A percentile compares a stretch with the other conserved stretches of the same genome.
Conservation (phyloP, 2,329 filamentous ascomycete species). For the Cladobotryum mycophilum region DNA sequence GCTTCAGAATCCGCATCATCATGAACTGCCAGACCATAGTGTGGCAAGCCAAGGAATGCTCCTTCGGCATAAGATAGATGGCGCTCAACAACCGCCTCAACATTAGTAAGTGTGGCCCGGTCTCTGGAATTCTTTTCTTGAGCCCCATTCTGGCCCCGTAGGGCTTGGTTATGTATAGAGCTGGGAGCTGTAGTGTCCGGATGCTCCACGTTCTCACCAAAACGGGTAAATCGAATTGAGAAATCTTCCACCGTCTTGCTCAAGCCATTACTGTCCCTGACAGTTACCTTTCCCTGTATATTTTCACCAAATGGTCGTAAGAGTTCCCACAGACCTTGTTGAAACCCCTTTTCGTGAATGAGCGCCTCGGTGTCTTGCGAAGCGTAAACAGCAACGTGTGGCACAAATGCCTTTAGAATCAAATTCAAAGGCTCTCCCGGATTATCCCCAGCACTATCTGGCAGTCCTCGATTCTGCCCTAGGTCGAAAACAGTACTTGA, state of each 20-base stretch:
- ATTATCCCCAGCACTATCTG: conserved; percentile 38
- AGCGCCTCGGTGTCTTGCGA: conserved; percentile 80
- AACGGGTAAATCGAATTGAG: conserved; percentile 73
- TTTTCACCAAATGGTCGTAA: conserved; percentile 86
- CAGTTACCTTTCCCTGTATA: conserved; percentile 79
- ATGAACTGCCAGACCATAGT: conserved; percentile 33
- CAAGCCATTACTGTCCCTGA: conserved; percentile 82
- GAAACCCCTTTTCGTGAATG: conserved; percentile 76
- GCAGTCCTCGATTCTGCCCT: conserved; percentile 37
- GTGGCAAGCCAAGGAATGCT: conserved; percentile 35
- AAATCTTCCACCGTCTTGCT: conserved; percentile 85
- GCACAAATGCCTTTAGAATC: conserved; percentile 79
- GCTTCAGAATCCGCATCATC: conserved; percentile 41
- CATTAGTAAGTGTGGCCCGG: conserved; percentile 46
- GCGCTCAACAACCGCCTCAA: conserved; percentile 74
- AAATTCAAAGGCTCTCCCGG: conserved; percentile 55
- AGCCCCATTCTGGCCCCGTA: conserved; percentile 26
- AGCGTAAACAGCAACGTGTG: conserved; percentile 80
- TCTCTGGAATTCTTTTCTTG: conserved; percentile 25
- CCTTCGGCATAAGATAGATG: conserved; percentile 73
- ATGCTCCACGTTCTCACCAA: conserved; percentile 53
- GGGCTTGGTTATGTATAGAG: conserved; percentile 29
- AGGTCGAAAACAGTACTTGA: conserved; percentile 54
- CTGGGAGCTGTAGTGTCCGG: conserved; percentile 35
- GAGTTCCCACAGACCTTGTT: conserved; percentile 74